Evolutionary conservation across 768 basidiomycete genomes (phyloP).

Genomic region (Tremella mesenterica): DNA sequence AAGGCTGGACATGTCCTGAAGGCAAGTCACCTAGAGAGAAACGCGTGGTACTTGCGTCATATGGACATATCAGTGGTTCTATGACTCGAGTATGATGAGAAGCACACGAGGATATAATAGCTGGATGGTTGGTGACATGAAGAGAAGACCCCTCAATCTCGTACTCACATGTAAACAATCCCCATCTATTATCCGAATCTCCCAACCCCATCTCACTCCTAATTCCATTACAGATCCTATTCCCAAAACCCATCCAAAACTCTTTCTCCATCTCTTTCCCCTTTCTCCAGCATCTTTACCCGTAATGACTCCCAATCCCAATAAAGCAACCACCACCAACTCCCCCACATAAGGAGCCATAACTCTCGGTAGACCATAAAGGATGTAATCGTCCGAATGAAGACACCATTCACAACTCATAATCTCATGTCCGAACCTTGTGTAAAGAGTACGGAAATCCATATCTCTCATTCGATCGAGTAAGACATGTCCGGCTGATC

Average conservation of each 20-base stretch:
- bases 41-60: too few relatives aligned
- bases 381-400: conserved; percentile 11
- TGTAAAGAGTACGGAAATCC: conserved; percentile 28
- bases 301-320: conserved; percentile 1
- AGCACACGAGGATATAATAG: too few relatives aligned
- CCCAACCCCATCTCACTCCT: conserved; percentile 21
- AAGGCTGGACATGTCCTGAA: too few relatives aligned
- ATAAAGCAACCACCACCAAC: conserved; percentile 12
- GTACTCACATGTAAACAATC: conserved; percentile 26
- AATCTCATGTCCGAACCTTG: conserved; percentile 29
- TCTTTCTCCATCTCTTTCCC: conserved; percentile 15
- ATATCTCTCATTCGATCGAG: conserved; percentile 22
- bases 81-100: too few relatives aligned
- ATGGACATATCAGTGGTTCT: too few relatives aligned
- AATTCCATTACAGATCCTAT: conserved; percentile 9
- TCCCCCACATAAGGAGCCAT: conserved; percentile 17
- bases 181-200: conserved; percentile 21
- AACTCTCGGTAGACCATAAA: conserved; percentile 13
- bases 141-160: not conserved
- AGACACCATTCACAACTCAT: conserved; percentile 25
- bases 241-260: conserved; percentile 16
- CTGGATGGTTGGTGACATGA: too few relatives aligned
- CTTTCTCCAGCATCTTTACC: conserved; percentile 1
- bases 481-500: conserved; percentile 18
- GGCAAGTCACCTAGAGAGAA: too few relatives aligned